Conservation (phyloP, 192 early-diverging fungal species). For the Coemansia sp. region DNA sequence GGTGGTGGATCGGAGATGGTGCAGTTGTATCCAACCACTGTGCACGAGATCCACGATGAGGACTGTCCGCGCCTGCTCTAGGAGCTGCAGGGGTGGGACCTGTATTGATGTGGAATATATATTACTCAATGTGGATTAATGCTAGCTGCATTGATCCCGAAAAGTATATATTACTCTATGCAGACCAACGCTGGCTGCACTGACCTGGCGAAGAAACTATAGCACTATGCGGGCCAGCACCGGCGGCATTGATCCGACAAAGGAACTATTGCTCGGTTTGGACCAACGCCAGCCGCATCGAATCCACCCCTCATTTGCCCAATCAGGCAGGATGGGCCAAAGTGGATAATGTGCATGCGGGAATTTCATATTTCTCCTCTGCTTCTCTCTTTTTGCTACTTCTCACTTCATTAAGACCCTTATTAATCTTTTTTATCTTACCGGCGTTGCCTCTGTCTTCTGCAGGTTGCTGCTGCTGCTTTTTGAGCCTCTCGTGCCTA, state of each 20-base stretch:
- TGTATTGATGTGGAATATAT: background rate
- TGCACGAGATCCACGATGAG: slow-evolving; percentile 34
- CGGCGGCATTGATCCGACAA: too few species aligned
- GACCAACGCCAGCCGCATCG: background rate
- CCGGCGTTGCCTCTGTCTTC: background rate
- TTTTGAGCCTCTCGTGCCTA: background rate
- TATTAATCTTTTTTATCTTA: slow-evolving; percentile 3
- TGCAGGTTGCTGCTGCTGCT: background rate
- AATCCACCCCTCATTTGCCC: background rate
- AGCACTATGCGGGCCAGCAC: too few species aligned
- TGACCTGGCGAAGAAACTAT: too few species aligned
- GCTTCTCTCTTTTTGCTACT: background rate
- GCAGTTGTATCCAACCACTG: slow-evolving; percentile 22
- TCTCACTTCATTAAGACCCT: background rate
- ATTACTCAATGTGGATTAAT: too few species aligned
- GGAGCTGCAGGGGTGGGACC: background rate
- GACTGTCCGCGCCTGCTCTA: slow-evolving; percentile 19
- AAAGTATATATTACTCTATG: too few species aligned
- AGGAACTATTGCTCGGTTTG: too few species aligned
- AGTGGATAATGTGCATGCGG: background rate
- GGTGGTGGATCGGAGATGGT: slow-evolving; percentile 15
- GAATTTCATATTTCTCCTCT: background rate
- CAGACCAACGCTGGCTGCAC: too few species aligned
- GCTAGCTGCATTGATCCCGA: too few species aligned
- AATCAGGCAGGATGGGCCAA: background rate